phyloP scores from a whole-genome alignment of 371 early-diverging fungal genomes.

The Mucor lusitanicus region DNA sequence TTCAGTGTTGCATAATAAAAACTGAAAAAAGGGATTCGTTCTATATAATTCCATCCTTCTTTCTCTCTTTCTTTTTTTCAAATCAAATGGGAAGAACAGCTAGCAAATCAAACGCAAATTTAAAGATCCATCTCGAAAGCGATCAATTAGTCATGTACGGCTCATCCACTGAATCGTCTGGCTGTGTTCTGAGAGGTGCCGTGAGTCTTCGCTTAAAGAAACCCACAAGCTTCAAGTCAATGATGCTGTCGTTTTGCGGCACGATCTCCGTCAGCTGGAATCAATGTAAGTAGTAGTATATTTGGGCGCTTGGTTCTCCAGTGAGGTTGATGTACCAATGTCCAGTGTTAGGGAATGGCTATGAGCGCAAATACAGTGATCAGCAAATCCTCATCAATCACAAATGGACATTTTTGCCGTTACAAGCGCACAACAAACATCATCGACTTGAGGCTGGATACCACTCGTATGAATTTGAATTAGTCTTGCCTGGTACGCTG shows the following conservation, averaged over 20 bases:
- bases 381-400: constrained; percentile 24
- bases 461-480: constrained; percentile 36
- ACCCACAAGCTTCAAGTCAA: constrained; percentile 20
- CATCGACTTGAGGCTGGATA: constrained; percentile 17
- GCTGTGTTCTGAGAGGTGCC: constrained; percentile 36
- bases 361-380: constrained; percentile 24
- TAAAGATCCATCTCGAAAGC: constrained; percentile 35
- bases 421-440: constrained; percentile 1
- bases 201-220: constrained; percentile 23
- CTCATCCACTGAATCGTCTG: constrained; percentile 30
- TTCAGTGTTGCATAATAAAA: background rate
- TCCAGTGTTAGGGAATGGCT: constrained; percentile 22
- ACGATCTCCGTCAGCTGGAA: constrained; percentile 29
- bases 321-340: background rate
- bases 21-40: background rate
- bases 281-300: constrained; percentile 23
- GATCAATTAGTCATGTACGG: constrained; percentile 36
- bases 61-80: constrained; percentile 4
- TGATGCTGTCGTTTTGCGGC: constrained; percentile 25
- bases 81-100: background rate
- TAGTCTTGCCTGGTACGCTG: constrained; percentile 32
- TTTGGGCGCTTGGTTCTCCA: background rate
- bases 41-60: background rate
- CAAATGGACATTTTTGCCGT: constrained; percentile 32
- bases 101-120: constrained; percentile 12